Evolutionary conservation across 352 stramenopile genomes (phyloP).

Genomic region (Pythium sukuiense): DNA sequence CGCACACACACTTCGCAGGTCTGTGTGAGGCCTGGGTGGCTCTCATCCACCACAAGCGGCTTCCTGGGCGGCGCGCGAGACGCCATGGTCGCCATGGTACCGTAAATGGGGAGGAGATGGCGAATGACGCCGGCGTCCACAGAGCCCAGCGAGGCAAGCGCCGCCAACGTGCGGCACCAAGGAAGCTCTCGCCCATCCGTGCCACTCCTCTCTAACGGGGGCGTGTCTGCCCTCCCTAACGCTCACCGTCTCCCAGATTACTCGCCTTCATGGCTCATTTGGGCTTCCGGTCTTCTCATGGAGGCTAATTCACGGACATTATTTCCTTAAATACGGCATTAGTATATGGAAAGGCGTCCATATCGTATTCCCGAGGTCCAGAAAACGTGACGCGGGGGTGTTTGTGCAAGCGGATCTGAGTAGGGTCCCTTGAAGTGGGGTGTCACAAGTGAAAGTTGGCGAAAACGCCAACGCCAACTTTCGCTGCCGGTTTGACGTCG

Average conservation of each 20-base stretch:
- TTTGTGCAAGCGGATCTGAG: constrained; percentile 10
- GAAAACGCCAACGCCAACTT: background rate
- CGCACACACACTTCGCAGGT: constrained; percentile 1
- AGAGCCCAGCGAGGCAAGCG: background rate
- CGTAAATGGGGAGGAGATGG: background rate
- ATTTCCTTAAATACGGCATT: background rate
- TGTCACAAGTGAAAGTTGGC: background rate
- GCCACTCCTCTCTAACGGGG: background rate
- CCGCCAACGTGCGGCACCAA: background rate
- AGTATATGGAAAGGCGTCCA: background rate
- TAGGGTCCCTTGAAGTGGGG: background rate
- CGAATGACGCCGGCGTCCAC: background rate
- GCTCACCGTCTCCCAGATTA: background rate
- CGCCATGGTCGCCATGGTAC: background rate
- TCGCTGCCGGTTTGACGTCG: constrained; percentile 4
- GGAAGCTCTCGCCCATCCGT: background rate
- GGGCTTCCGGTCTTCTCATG: background rate
- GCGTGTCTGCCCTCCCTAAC: background rate
- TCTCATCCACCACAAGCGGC: background rate
- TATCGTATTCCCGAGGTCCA: background rate
- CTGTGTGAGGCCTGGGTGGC: constrained; percentile 1
- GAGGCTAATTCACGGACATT: background rate
- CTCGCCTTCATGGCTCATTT: background rate
- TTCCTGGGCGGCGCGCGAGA: background rate
- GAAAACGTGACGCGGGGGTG: background rate